phyloP scores from a whole-genome alignment of 495 filamentous ascomycete genomes.

The Xylaria flabelliformis region DNA sequence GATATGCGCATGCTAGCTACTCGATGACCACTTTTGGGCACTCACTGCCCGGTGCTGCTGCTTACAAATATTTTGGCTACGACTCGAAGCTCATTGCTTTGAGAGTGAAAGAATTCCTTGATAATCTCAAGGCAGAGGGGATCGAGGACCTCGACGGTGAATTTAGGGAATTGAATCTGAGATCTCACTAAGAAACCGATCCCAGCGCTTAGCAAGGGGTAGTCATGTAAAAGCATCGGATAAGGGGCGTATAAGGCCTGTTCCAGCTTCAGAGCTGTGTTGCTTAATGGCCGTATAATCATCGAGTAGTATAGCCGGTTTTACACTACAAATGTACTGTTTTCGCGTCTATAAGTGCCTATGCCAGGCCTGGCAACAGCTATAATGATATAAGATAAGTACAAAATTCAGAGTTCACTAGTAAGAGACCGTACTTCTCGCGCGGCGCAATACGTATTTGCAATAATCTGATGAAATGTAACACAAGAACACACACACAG shows the following conservation, averaged over 20 bases:
- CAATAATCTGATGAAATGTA: neutral
- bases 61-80: conserved; percentile 62
- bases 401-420: neutral
- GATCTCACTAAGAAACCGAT: neutral
- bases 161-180: neutral
- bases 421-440: neutral
- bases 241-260: too few relatives aligned
- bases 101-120: conserved; percentile 54
- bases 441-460: neutral
- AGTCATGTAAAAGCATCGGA: too few relatives aligned
- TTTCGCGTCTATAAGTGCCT: too few relatives aligned
- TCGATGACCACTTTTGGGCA: conserved; percentile 54
- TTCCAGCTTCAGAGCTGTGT: too few relatives aligned
- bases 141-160: conserved; percentile 1
- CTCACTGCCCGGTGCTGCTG: conserved; percentile 57
- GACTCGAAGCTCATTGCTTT: conserved; percentile 50
- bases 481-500: neutral
- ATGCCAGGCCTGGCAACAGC: neutral
- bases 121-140: conserved; percentile 19
- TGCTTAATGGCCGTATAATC: too few relatives aligned
- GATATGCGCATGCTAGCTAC: conserved; percentile 62
- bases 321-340: too few relatives aligned
- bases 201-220: neutral
- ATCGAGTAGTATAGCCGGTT: too few relatives aligned
- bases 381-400: neutral